phyloP scores from a whole-genome alignment of 2,329 filamentous ascomycete genomes.

The Fusarium devonianum region DNA sequence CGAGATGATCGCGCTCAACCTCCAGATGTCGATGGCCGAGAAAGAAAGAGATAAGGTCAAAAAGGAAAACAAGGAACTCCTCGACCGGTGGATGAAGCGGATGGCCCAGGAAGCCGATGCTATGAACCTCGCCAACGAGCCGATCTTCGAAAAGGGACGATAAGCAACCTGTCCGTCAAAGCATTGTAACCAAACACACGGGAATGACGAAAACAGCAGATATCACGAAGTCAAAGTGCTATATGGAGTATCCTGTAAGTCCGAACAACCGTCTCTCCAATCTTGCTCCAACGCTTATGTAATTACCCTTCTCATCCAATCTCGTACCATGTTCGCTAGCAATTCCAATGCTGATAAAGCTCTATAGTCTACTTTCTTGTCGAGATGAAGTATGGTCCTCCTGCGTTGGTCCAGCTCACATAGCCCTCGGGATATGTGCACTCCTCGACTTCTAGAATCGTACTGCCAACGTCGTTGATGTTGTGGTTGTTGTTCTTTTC shows the following conservation, averaged over 20 bases:
- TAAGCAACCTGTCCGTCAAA: slow-evolving; percentile 19
- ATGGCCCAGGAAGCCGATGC: slow-evolving; percentile 86
- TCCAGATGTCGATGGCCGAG: slow-evolving; percentile 88
- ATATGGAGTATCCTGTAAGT: slow-evolving; percentile 46
- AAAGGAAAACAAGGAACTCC: slow-evolving; percentile 85
- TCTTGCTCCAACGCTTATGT: slow-evolving; percentile 31
- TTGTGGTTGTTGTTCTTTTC: slow-evolving; percentile 79
- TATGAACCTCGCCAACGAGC: slow-evolving; percentile 76
- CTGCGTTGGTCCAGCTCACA: slow-evolving; percentile 90
- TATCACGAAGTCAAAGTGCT: slow-evolving; percentile 37
- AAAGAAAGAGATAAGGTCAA: slow-evolving; percentile 75
- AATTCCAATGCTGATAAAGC: slow-evolving; percentile 43
- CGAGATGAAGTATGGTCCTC: slow-evolving; percentile 88
- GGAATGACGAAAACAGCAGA: slow-evolving; percentile 8
- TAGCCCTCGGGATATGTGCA: slow-evolving; percentile 69
- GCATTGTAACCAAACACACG: slow-evolving; percentile 1
- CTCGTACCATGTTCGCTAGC: slow-evolving; percentile 26
- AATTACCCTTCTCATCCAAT: slow-evolving; percentile 28
- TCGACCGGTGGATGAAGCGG: slow-evolving; percentile 89
- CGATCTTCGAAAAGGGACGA: slow-evolving; percentile 44
- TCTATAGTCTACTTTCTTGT: slow-evolving; percentile 67
- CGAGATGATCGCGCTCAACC: slow-evolving; percentile 85
- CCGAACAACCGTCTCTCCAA: slow-evolving; percentile 34
- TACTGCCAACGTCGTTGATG: slow-evolving; percentile 79
- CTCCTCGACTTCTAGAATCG: slow-evolving; percentile 79